Base-by-base conservation (phyloP, 306 rosid species). In the Cucumis melo region DNA sequence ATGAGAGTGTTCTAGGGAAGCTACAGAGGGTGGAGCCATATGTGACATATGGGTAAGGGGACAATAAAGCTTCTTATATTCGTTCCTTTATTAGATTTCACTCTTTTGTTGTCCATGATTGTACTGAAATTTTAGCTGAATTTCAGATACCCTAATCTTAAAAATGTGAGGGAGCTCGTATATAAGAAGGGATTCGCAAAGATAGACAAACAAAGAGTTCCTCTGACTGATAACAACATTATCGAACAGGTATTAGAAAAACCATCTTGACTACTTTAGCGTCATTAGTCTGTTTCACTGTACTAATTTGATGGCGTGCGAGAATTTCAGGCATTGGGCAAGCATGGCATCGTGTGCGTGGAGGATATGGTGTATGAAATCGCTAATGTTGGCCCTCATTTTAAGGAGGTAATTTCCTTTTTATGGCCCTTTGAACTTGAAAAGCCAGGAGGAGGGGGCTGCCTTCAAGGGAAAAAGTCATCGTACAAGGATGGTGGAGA, bases 281-380 rank as follows among this genome's bases (percentile, higher is more conserved):
- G 29, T 3, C 29, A 4, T 5, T 19, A 19, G n/a, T 38, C 32
- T 39, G 17, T n/a, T 66, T n/a, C 12, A 66, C 51, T 23, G 20
- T 38, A 38, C 10, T 65, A 10, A 38, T 65, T 20, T n/a, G 53
- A 39, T 66, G 32, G 42, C 36, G 0, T 71, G 48, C 36, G 0
- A 48, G 48, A 48, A 46, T 48, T 48, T 24, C 85, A 93, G 98
- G 96, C 82, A 78, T 75, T 93, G 67, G 97, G 94, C 0, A 78
- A 91, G 81, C 39, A 77, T 64, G 92, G 88, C 20, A 85, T 91
- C 59, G 60, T 93, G 3, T 93, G 98, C 85, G 39, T 93, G 36
- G 98, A 93, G 86, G 98, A 93, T 78, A 83, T 93, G 51, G 97
- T 93, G 68, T 89, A 91, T 81, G 88, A 93, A 80, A 83, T 93